Conservation (phyloP, 2,329 filamentous ascomycete genomes). For the Bretziella fagacearum region DNA sequence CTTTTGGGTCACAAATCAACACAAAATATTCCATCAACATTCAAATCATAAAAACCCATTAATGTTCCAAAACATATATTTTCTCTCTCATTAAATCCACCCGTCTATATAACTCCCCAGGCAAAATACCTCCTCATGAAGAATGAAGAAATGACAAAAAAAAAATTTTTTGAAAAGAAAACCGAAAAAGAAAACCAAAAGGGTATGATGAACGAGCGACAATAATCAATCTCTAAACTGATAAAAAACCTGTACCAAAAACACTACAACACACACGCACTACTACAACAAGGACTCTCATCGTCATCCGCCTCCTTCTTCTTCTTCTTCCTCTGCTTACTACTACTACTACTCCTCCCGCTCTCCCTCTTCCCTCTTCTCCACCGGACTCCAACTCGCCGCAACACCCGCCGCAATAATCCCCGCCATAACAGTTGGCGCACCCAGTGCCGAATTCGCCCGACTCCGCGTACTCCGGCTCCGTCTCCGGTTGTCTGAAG, state of each 20-base stretch:
- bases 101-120: too few relatives aligned
- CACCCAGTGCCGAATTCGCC: constrained; percentile 54
- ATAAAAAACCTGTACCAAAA: too few relatives aligned
- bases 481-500: constrained; percentile 13
- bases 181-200: too few relatives aligned
- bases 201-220: too few relatives aligned
- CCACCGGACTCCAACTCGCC: constrained; percentile 59
- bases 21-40: not conserved
- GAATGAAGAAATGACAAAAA: not conserved
- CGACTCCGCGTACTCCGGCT: constrained; percentile 46
- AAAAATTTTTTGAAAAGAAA: not conserved
- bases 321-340: not conserved
- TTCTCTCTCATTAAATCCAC: not conserved
- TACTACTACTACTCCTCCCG: not conserved
- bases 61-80: not conserved
- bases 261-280: too few relatives aligned
- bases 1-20: too few relatives aligned
- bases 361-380: constrained; percentile 25
- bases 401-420: constrained; percentile 62
- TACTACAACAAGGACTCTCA: too few relatives aligned
- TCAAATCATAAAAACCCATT: not conserved
- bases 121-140: too few relatives aligned
- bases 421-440: constrained; percentile 67
- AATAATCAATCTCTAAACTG: too few relatives aligned
- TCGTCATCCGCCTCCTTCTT: not conserved